A percentile compares a stretch with the other conserved stretches of the same genome.
These are phyloP conservation scores for Mycena olivaceomarginata DNA, from an alignment of 768 basidiomycete genomes.

Conservation along the genomic window DNA sequence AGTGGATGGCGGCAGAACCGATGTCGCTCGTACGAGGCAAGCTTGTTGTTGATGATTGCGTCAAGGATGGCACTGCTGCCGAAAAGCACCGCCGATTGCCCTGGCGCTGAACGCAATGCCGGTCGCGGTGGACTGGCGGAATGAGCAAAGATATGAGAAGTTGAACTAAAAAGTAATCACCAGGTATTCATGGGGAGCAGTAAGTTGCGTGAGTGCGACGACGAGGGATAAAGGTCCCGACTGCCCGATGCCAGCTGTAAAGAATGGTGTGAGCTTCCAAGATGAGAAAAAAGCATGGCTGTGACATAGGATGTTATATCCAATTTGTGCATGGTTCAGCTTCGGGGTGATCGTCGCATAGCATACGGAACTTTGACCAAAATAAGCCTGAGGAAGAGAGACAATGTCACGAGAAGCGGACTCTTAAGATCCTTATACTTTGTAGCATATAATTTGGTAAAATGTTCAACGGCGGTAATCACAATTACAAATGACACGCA, in stretches of 20 bases:
- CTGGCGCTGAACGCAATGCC: conserved; percentile 45
- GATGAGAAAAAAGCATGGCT: neutral
- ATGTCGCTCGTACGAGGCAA: conserved; percentile 43
- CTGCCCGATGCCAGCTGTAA: conserved; percentile 30
- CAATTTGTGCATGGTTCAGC: conserved; percentile 45
- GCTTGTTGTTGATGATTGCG: conserved; percentile 47
- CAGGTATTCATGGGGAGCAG: conserved; percentile 43
- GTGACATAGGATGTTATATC: conserved; percentile 36
- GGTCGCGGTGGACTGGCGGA: conserved; percentile 43
- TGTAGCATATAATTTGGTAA: conserved; percentile 37
- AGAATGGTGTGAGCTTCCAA: neutral
- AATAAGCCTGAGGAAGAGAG: conserved; percentile 37
- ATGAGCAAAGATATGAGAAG: neutral
- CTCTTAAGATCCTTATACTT: conserved; percentile 45
- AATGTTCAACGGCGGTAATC: neutral
- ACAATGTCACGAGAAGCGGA: conserved; percentile 42
- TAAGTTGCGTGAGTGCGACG: conserved; percentile 43
- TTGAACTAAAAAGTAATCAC: neutral
- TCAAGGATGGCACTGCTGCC: conserved; percentile 44
- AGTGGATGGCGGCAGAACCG: conserved; percentile 38
- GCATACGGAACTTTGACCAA: conserved; percentile 36
- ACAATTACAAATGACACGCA: conserved; percentile 5
- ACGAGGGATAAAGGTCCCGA: conserved; percentile 45
- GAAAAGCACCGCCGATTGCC: conserved; percentile 46
- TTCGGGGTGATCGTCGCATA: conserved; percentile 46